phyloP scores from a whole-genome alignment of 768 basidiomycete species.

The Kondoa malvinella region DNA sequence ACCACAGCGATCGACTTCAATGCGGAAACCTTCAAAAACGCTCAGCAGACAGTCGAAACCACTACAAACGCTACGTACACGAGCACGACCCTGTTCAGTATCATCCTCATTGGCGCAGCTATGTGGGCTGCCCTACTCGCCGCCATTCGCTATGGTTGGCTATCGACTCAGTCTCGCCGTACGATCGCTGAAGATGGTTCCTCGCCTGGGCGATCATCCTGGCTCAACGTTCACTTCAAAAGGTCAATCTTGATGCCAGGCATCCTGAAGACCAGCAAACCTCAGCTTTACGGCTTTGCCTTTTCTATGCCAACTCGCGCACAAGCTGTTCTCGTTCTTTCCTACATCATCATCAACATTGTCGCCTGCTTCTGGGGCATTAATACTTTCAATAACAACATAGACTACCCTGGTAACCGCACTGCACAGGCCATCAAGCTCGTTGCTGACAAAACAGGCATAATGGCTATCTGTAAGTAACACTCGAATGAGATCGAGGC shows the following conservation, averaged over 20 bases:
- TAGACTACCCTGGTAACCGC: not conserved
- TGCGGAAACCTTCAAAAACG: not conserved
- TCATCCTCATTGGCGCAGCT: not conserved
- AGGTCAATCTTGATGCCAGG: constrained; percentile 2
- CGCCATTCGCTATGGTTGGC: not conserved
- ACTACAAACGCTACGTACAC: not conserved
- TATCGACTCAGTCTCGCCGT: not conserved
- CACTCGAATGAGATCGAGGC: not conserved
- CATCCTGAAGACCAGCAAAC: not conserved
- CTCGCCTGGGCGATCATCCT: not conserved
- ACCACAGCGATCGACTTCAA: not conserved
- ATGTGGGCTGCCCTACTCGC: not conserved
- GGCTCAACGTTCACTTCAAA: not conserved
- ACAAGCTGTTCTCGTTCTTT: constrained; percentile 1
- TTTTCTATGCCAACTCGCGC: constrained; percentile 5
- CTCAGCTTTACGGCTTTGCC: not conserved
- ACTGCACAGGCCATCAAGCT: not conserved
- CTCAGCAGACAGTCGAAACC: not conserved
- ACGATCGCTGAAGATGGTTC: not conserved
- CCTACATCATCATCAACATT: not conserved
- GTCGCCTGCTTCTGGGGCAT: not conserved
- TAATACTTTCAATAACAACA: not conserved
- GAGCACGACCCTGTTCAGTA: not conserved
- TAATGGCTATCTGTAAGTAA: not conserved
- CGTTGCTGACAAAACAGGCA: constrained; percentile 2